Evolutionary conservation across 768 basidiomycete genomes (phyloP).

Genomic region (Boletus subcaerulescens): DNA sequence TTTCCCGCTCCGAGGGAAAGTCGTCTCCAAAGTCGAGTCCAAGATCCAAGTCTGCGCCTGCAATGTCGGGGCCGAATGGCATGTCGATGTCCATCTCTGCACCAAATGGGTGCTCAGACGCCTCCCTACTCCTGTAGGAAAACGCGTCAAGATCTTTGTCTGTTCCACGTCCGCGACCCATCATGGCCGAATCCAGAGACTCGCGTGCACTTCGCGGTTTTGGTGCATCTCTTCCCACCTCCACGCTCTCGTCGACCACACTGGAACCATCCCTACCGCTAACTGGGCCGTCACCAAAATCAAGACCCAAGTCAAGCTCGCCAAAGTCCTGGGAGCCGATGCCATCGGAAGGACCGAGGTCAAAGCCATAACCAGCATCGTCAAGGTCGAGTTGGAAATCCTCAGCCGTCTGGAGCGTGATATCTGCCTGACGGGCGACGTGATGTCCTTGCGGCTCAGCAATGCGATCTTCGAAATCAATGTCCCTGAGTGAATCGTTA

Average conservation of each 20-base stretch:
- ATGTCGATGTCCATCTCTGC: constrained; percentile 51
- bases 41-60: constrained; percentile 60
- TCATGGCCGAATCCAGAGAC: constrained; percentile 61
- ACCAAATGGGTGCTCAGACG: constrained; percentile 65
- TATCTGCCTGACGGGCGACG: constrained; percentile 82
- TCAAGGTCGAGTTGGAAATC: constrained; percentile 68
- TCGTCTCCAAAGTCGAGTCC: constrained; percentile 68
- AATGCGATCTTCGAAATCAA: constrained; percentile 67
- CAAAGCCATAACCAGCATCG: constrained; percentile 61
- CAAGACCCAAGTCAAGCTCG: constrained; percentile 72
- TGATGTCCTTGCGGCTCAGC: constrained; percentile 70
- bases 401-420: constrained; percentile 78
- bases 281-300: constrained; percentile 63
- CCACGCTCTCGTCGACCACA: constrained; percentile 56
- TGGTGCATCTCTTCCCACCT: constrained; percentile 73
- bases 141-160: constrained; percentile 59
- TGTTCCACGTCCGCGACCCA: constrained; percentile 43
- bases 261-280: constrained; percentile 42
- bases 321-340: constrained; percentile 82
- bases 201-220: constrained; percentile 43
- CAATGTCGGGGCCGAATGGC: constrained; percentile 48
- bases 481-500: constrained; percentile 52
- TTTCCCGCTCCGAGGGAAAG: constrained; percentile 43
- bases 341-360: constrained; percentile 74
- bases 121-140: constrained; percentile 62